Evolutionary conservation across 75 land plant genomes (phyloP).

Genomic region (Azolla pinnata): DNA sequence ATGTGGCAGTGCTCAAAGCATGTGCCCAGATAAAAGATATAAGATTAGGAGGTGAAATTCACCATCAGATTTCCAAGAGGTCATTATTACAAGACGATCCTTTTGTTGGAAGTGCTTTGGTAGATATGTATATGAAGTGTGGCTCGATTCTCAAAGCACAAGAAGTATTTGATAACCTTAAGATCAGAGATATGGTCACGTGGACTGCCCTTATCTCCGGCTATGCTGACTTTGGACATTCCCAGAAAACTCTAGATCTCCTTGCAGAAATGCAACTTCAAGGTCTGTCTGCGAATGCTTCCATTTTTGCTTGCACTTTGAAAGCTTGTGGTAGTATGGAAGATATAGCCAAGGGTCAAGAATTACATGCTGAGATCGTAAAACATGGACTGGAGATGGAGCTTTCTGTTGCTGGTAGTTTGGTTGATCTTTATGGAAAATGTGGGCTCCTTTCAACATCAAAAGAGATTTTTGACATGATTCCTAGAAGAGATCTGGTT

Average conservation of each 20-base stretch:
- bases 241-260: constrained; percentile 4
- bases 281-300: constrained; percentile 14
- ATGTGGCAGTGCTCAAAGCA: no score
- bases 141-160: constrained; percentile 18
- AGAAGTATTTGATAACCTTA: constrained; percentile 20
- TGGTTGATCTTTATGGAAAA: constrained; percentile 28
- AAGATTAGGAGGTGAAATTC: no score
- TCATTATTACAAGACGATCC: no score
- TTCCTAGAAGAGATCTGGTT: constrained; percentile 18
- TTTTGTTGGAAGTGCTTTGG: no score
- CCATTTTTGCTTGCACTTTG: constrained; percentile 23
- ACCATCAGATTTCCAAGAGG: no score
- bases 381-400: constrained; percentile 11
- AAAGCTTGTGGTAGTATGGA: constrained; percentile 20
- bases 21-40: no score
- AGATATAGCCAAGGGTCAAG: constrained; percentile 22
- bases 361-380: constrained; percentile 27
- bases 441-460: constrained; percentile 19
- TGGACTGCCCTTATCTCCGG: constrained; percentile 32
- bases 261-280: constrained; percentile 19
- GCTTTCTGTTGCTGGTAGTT: constrained; percentile 15
- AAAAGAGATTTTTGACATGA: constrained; percentile 12
- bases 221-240: constrained; percentile 17
- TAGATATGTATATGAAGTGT: constrained; percentile 20
- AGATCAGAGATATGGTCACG: constrained; percentile 23